These are phyloP conservation scores for Coccomyxa sp. DNA, from an alignment of 139 green algal genomes.

Conservation along the genomic window DNA sequence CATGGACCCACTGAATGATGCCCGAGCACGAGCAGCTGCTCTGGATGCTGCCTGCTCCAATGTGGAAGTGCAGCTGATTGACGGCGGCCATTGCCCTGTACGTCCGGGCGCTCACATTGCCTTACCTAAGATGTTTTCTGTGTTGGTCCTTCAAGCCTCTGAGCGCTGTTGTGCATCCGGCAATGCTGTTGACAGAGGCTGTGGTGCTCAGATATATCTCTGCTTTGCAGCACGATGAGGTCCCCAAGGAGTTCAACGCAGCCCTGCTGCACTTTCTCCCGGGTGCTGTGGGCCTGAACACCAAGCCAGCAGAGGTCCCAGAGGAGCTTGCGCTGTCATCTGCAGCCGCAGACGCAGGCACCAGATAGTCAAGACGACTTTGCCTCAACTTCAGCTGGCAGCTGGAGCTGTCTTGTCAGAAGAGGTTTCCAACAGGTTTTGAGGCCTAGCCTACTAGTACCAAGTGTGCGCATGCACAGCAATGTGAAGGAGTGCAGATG, in stretches of 20 bases:
- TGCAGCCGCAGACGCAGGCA: no score
- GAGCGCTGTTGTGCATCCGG: neutral
- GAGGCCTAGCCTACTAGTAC: no score
- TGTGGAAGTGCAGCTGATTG: slow-evolving; percentile 32
- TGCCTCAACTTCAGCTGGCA: no score
- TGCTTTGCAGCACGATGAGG: slow-evolving; percentile 61
- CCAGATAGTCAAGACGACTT: no score
- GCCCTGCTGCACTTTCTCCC: slow-evolving; percentile 55
- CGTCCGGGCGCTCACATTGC: neutral
- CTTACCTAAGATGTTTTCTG: neutral
- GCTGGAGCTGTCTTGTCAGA: no score
- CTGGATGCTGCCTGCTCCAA: slow-evolving; percentile 43
- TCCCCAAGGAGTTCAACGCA: slow-evolving; percentile 61
- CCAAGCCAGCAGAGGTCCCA: no score
- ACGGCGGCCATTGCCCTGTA: slow-evolving; percentile 73
- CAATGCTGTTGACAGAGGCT: neutral
- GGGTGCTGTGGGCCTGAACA: no score
- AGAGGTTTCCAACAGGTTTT: no score
- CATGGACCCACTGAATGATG: slow-evolving; percentile 83
- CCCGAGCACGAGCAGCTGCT: slow-evolving; percentile 43
- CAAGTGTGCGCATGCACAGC: no score
- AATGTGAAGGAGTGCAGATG: no score
- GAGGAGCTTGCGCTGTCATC: no score
- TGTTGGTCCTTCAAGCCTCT: neutral
- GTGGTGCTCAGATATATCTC: neutral